Evolutionary conservation across 805 yeast species (phyloP).

Genomic region (Ogataea salicorniae): DNA sequence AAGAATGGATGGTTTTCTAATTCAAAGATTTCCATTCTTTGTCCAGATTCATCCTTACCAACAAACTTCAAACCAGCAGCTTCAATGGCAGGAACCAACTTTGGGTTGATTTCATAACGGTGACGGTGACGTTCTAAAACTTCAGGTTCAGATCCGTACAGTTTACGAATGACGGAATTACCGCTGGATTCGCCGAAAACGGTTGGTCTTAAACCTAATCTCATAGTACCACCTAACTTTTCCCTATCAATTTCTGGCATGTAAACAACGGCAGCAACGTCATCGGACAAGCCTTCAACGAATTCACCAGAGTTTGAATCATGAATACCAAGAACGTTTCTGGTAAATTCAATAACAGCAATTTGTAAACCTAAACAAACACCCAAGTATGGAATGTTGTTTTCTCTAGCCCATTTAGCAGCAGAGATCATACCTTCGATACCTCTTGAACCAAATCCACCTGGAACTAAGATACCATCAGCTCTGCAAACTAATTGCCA

Average conservation of each 20-base stretch:
- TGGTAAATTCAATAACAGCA: constrained; percentile 90
- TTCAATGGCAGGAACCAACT: constrained; percentile 66
- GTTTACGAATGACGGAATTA: constrained; percentile 57
- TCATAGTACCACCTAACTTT: constrained; percentile 98
- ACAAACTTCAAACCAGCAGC: constrained; percentile 77
- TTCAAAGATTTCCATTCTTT: constrained; percentile 93
- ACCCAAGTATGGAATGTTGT: constrained; percentile 90
- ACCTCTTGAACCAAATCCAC: constrained; percentile 97
- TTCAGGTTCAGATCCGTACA: constrained; percentile 65
- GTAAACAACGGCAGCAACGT: constrained; percentile 76
- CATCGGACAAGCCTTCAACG: constrained; percentile 54
- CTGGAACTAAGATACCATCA: constrained; percentile 96
- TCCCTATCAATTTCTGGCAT: constrained; percentile 98
- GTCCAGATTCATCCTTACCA: constrained; percentile 85
- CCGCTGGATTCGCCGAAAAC: constrained; percentile 65
- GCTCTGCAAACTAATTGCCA: constrained; percentile 93
- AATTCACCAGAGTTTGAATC: constrained; percentile 82
- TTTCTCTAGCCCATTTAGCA: constrained; percentile 97
- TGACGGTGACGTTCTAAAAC: constrained; percentile 97
- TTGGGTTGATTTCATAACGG: constrained; percentile 95
- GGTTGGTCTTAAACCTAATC: constrained; percentile 92
- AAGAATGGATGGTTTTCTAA: constrained; percentile 81
- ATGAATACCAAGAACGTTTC: constrained; percentile 66
- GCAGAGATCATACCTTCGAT: constrained; percentile 98
- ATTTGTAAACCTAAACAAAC: constrained; percentile 96